phyloP scores from a whole-genome alignment of 139 green algal species.

The Astrephomene gubernaculifera region DNA sequence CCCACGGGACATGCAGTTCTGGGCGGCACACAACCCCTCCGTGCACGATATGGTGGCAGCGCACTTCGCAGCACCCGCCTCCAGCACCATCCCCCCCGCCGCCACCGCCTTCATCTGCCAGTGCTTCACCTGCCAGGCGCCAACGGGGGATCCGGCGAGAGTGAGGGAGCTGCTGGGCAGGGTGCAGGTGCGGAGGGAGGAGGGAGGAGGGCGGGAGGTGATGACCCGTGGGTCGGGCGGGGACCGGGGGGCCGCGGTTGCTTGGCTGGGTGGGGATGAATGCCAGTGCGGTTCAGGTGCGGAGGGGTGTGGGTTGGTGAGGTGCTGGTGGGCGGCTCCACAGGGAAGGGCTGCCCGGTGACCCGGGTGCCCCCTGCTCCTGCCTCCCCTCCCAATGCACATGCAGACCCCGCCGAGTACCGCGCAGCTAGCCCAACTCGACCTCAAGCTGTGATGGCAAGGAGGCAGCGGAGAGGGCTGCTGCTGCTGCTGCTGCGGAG shows the following conservation, averaged over 20 bases:
- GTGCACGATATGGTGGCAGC: slow-evolving; percentile 71
- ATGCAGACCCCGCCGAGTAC: not conserved
- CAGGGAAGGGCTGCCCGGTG: no score
- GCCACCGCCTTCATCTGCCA: slow-evolving; percentile 74
- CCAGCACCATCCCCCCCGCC: no score
- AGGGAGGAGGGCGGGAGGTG: not conserved
- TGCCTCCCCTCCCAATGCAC: no score
- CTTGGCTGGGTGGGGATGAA: not conserved
- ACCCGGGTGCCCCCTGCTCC: no score
- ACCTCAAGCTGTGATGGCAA: not conserved
- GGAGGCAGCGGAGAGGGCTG: no score
- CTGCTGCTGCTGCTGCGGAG: no score
- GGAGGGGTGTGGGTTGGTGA: no score
- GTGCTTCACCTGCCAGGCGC: slow-evolving; percentile 79
- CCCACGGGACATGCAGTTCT: slow-evolving; percentile 62
- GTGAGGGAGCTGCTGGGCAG: not conserved
- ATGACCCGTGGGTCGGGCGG: not conserved
- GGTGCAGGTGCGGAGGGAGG: not conserved
- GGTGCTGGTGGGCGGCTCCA: no score
- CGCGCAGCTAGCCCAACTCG: not conserved
- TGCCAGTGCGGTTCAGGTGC: not conserved
- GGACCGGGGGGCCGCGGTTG: not conserved
- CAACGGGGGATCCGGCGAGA: not conserved
- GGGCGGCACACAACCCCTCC: slow-evolving; percentile 72
- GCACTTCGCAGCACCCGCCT: slow-evolving; percentile 35